Evolutionary conservation across 140 eudicot species (phyloP), one percentile per base, ranked within the genome.

Genomic region (Anethum foeniculum): DNA sequence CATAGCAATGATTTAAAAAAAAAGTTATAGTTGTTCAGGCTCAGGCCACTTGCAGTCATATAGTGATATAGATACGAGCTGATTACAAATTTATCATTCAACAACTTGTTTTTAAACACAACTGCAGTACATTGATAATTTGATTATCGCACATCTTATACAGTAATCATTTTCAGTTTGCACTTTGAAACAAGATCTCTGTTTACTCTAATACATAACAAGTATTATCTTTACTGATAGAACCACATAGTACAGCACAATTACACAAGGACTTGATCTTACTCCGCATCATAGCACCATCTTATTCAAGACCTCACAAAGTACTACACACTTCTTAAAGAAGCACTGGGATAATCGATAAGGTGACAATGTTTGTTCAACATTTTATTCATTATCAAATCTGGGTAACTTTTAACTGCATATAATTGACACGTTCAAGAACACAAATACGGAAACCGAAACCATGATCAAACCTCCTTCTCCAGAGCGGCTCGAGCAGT

Each of bases 401-500:
- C n/a, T n/a, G n/a, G n/a, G 56, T 13, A 49, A 16, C 11, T 10
- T 44, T 46, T 9, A 46, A 10, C 51, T 46, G 3, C 58, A 51
- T 51, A 51, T 15, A 51, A 51, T 51, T 51, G 23, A 56, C 28
- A 56, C 64, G 11, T 15, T 56, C 23, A 56, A 23, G 28, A 23
- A 58, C 30, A 58, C 32, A 6, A 25, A 25, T 1, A 3, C 27
- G 9, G 1, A 6, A n/a, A 60, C 16, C 14, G 0, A 8, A 58
- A 58, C n/a, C 69, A 62, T 9, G 16, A 58, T 16, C 23, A 41
- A 28, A 16, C 36, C 32, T 86, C 86, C 56, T 88, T 86, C 75
- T 85, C 90, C 16, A 89, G 32, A 62, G 83, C 89, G 67, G 93
- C 90, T 76, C 65, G 18, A 0, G 98, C 97, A 82, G 93, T 78